These are phyloP conservation scores for Schoenoplectus tabernaemontani DNA, from an alignment of 202 grass and related monocot species.

Conservation along the genomic window DNA sequence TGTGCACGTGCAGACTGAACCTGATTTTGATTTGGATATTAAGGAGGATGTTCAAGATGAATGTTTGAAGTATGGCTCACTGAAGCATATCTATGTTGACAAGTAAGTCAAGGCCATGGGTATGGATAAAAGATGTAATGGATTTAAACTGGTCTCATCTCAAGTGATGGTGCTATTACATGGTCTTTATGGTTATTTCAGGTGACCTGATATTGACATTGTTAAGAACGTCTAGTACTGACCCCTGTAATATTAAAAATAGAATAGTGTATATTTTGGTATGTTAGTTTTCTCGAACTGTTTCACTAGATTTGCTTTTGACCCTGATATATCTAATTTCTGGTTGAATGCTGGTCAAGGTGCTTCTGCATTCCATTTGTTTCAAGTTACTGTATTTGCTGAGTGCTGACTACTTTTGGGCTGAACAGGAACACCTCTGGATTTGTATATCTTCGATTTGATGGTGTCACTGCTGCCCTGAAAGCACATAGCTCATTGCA, in stretches of 20 bases:
- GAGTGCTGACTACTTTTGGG: background rate
- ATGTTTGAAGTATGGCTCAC: constrained; percentile 78
- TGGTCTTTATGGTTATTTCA: background rate
- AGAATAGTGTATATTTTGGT: background rate
- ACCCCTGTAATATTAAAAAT: background rate
- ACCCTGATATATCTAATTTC: background rate
- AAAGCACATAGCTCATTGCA: constrained; percentile 74
- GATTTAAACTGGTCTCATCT: background rate
- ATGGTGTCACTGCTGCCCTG: constrained; percentile 39
- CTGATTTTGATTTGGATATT: constrained; percentile 99
- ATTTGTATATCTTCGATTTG: constrained; percentile 84
- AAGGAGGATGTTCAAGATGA: constrained; percentile 95
- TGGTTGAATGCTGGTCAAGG: background rate
- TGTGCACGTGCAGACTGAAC: constrained; percentile 61
- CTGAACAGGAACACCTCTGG: constrained; percentile 60
- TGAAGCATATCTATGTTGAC: constrained; percentile 90
- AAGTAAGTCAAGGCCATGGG: constrained; percentile 47
- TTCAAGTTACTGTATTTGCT: background rate
- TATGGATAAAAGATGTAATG: background rate
- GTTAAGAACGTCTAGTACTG: background rate
- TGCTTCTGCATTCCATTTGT: background rate
- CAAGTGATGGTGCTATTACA: too few species aligned
- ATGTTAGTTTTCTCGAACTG: background rate
- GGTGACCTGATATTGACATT: background rate
- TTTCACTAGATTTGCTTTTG: background rate